Conservation (phyloP, 2,329 filamentous ascomycete genomes). For the Lecanicillium sp. region DNA sequence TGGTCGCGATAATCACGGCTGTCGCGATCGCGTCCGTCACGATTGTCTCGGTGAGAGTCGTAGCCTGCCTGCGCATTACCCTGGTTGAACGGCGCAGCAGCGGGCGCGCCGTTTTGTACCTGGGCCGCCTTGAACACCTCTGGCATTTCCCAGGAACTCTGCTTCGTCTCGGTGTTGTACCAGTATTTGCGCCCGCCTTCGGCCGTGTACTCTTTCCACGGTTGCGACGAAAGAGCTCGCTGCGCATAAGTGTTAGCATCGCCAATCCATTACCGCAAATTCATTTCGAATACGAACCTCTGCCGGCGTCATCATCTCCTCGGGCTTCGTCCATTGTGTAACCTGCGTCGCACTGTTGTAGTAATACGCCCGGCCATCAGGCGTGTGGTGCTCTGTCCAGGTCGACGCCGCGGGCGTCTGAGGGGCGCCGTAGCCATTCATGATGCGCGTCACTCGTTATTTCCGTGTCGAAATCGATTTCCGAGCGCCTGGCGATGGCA, state of each 20-base stretch:
- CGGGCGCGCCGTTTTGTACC: conserved; percentile 47
- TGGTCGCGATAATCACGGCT: conserved; percentile 16
- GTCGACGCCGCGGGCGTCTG: conserved; percentile 59
- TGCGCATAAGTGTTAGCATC: conserved; percentile 28
- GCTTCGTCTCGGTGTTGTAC: conserved; percentile 86
- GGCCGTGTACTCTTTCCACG: conserved; percentile 89
- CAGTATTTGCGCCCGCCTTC: conserved; percentile 89
- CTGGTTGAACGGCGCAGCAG: conserved; percentile 35
- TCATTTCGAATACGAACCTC: conserved; percentile 52
- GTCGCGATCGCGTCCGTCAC: conserved; percentile 19
- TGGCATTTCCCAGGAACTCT: conserved; percentile 94
- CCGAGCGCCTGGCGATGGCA: not conserved
- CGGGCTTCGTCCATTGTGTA: conserved; percentile 92
- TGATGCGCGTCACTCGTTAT: conserved; percentile 26
- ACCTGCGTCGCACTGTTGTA: conserved; percentile 80
- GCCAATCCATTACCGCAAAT: not conserved
- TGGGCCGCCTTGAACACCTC: conserved; percentile 68
- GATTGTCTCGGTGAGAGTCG: conserved; percentile 33
- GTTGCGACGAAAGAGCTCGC: conserved; percentile 74
- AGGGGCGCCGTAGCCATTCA: conserved; percentile 54
- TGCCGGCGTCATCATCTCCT: conserved; percentile 75
- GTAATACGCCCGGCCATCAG: conserved; percentile 84
- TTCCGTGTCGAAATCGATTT: not conserved
- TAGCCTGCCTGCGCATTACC: conserved; percentile 38
- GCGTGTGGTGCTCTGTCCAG: conserved; percentile 78